Evolutionary conservation across 345 rosid species (phyloP).

Genomic region (Citrus medica): DNA sequence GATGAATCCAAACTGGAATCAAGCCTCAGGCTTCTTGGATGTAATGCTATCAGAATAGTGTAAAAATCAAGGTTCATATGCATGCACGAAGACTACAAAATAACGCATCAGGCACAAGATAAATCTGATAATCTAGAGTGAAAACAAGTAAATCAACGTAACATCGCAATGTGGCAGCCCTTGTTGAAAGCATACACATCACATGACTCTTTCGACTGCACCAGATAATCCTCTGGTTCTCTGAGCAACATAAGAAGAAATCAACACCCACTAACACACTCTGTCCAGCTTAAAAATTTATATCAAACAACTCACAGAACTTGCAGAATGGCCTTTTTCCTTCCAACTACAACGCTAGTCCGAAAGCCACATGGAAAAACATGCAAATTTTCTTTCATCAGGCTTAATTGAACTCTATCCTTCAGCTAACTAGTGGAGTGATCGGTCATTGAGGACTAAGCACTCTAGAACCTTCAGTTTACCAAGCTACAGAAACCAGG

Average conservation of each 20-base stretch:
- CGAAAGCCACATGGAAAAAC: constrained; percentile 14
- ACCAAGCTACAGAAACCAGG: constrained; percentile 12
- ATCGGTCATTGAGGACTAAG: not conserved
- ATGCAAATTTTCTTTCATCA: constrained; percentile 17
- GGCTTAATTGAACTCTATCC: constrained; percentile 2
- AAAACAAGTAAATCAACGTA: constrained; percentile 19
- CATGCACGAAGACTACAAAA: constrained; percentile 8
- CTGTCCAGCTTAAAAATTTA: constrained; percentile 16
- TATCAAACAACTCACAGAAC: not conserved
- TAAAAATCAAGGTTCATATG: not conserved
- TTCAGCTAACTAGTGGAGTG: not conserved
- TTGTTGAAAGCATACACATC: not conserved
- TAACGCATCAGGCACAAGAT: constrained; percentile 1
- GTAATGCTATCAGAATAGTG: constrained; percentile 1
- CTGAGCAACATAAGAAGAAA: not conserved
- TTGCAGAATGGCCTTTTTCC: not conserved
- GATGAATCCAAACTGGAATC: not conserved
- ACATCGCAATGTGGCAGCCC: constrained; percentile 2
- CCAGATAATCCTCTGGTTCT: constrained; percentile 10
- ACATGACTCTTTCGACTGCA: constrained; percentile 9
- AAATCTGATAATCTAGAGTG: constrained; percentile 6
- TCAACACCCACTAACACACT: constrained; percentile 5
- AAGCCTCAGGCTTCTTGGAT: not conserved
- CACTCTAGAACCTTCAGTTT: constrained; percentile 15
- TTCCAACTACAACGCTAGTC: constrained; percentile 6